Evolutionary conservation across 2,329 filamentous ascomycete species (phyloP).

Genomic region (Apiospora phragmitis): DNA sequence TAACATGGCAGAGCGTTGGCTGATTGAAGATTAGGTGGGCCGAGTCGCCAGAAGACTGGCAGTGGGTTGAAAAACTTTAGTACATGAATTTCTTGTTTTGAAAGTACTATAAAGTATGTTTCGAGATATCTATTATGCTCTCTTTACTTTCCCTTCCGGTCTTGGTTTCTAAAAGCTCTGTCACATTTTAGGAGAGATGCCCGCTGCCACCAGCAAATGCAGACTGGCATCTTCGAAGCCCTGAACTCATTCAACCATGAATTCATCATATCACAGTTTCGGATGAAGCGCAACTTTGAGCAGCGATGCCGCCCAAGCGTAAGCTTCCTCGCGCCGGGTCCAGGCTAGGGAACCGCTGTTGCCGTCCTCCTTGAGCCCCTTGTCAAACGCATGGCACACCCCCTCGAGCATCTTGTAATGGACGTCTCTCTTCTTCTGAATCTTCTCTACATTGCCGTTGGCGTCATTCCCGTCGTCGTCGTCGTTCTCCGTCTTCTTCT

Average conservation of each 20-base stretch:
- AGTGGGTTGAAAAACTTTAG: rapidly evolving
- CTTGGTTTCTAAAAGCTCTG: not conserved
- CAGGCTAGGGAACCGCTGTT: not conserved
- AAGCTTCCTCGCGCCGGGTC: not conserved
- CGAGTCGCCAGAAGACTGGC: not conserved
- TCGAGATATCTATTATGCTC: not conserved
- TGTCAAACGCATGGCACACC: not conserved
- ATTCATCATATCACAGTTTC: not conserved
- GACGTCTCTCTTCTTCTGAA: not conserved
- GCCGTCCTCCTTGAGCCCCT: not conserved
- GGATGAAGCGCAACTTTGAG: not conserved
- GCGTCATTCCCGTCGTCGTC: no score
- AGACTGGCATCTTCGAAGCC: not conserved
- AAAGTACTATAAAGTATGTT: not conserved
- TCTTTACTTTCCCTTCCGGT: not conserved
- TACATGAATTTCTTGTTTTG: not conserved
- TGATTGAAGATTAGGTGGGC: not conserved
- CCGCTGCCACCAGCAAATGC: not conserved
- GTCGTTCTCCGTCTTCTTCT: not conserved
- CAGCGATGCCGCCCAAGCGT: not conserved
- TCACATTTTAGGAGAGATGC: not conserved
- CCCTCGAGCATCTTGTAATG: not conserved
- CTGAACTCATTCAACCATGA: no score
- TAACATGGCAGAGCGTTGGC: not conserved
- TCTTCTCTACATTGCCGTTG: no score